Base-by-base conservation (phyloP, 148 eudicot genomes). In the Pouteria glomerata region DNA sequence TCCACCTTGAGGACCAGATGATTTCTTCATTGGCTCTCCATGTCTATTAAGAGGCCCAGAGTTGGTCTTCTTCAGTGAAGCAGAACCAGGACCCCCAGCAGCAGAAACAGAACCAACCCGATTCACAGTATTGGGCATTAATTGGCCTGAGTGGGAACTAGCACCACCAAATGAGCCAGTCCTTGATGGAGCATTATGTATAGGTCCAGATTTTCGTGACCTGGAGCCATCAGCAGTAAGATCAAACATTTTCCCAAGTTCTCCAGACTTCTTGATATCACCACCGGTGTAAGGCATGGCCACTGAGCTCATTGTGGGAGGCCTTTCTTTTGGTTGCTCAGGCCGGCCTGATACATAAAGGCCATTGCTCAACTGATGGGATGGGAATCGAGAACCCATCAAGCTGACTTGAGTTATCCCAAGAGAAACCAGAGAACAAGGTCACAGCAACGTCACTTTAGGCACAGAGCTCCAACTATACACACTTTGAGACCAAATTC, bases 21-120 rank as follows among this genome's bases (percentile, higher is more conserved):
- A 86, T 75, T 88, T 90, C 69, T 88, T 90, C 10, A 90, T 79
- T 4, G 93, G 97, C 68, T 90, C 97, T 15, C 97, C 97, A 23
- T 90, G 97, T 73, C 87, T 88, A 81, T 90, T 90, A 1, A 90
- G 84, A n/a, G 97, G 97, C 51, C 97, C 97, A 68, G 97, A 90
- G 74, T 82, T 90, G 5, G 89, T 79, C 71, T 90, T 90, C 74
- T 90, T 90, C 47, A 90, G 18, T 35, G 93, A 81, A 61, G 74
- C 74, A 29, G 90, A 85, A 29, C 90, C 85, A 57, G 87, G 62
- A 63, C 79, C 80, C 3, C 83, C 88, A 59, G 70, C 72, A 63
- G 83, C 57, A 70, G 78, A 78, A 27, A 63, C 23, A 7, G 87
- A 84, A 73, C 80, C 73, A 74, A 74, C 81, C 68, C 95, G 72